Conservation (phyloP, 768 basidiomycete species). For the Hydnum rufescens region DNA sequence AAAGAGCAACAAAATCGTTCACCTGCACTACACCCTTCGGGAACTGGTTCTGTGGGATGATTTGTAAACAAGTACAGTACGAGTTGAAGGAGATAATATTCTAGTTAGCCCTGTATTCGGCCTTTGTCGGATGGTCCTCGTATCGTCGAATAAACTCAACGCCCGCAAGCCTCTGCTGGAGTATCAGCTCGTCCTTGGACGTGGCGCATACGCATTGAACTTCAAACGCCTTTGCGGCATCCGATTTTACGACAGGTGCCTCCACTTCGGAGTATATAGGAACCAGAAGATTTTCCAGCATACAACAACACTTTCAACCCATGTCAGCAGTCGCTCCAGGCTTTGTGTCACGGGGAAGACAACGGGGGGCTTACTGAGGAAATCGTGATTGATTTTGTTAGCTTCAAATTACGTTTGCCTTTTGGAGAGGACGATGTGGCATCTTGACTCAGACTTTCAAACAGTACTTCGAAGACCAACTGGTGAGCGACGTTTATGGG, state of each 20-base stretch:
- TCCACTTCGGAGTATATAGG: background rate
- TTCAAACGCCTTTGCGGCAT: too few relatives aligned
- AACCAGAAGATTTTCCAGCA: background rate
- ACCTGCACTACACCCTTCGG: too few relatives aligned
- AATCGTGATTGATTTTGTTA: background rate
- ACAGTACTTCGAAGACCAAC: background rate
- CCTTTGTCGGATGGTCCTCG: too few relatives aligned
- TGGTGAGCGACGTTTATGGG: constrained; percentile 9
- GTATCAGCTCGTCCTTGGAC: background rate
- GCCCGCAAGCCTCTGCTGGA: background rate
- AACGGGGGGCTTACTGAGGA: background rate
- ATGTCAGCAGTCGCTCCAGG: background rate
- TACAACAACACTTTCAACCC: background rate
- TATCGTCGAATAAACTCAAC: too few relatives aligned
- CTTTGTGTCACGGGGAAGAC: background rate
- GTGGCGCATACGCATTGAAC: background rate
- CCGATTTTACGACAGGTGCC: too few relatives aligned
- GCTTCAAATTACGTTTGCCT: background rate
- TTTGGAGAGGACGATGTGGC: background rate
- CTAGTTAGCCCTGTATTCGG: too few relatives aligned
- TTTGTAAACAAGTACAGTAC: too few relatives aligned
- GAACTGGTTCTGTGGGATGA: too few relatives aligned
- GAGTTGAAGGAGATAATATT: too few relatives aligned
- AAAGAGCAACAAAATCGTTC: too few relatives aligned
- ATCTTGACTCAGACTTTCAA: background rate